Evolutionary conservation across 306 rosid species (phyloP), one percentile per base, ranked within the genome.

Genomic region (Prosopis cineraria): DNA sequence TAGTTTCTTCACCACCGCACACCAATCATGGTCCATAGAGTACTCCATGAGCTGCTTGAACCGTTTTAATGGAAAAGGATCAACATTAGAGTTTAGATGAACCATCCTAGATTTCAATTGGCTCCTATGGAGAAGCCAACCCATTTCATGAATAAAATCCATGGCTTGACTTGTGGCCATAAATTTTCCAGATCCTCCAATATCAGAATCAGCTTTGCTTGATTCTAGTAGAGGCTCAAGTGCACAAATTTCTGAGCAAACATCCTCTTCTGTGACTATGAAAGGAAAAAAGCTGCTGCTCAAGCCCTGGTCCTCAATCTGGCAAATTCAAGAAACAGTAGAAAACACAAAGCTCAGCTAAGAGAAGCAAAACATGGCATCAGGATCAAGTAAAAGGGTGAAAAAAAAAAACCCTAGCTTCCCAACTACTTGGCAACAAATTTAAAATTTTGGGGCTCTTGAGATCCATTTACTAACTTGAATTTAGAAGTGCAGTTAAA

Each of bases 141-240:
- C 98, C 85, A 94, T 85, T 92, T 92, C 98, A 75, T 94, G 91
- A 77, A 94, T 87, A 77, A 92, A 94, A 79, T 92, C 95, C 87
- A 92, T 73, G n/a, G 97, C 98, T 31, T 84, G 89, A 81, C 87
- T 86, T 81, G 83, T 84, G 56, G 93, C 86, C 80, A 83, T 85
- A 68, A 73, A 24, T 62, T 76, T 86, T 22, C 78, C 83, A 68
- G 86, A 59, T 65, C 80, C 83, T 66, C 75, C 88, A 47, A 68
- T 55, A 68, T 84, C 81, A n/a, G 80, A 78, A 55, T 72, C 80
- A 53, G 79, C 84, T 80, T 87, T 90, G 40, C 80, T 55, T 7
- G 44, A 82, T 81, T 87, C 97, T 22, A 94, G 80, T 37, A 79
- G 85, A 70, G 81, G 86, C 80, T 94, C 97, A 56, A 94, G 96